Conservation (phyloP, 257 asterid species). For the Solanum piurae region DNA sequence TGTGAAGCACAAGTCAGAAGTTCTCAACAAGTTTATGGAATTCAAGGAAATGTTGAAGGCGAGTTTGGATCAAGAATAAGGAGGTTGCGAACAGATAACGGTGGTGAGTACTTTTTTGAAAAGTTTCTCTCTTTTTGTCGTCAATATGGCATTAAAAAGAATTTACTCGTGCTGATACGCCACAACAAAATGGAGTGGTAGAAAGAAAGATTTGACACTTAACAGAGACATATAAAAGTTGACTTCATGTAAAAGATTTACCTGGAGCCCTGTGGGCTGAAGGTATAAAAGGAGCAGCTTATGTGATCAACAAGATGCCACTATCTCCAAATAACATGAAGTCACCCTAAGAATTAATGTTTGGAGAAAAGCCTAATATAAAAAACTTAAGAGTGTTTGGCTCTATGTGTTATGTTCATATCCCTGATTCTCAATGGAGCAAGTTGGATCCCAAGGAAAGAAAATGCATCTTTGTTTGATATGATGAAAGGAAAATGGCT, state of each 20-base stretch:
- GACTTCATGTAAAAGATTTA: not conserved
- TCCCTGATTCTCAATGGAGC: not conserved
- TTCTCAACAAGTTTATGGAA: no score
- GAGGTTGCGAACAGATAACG: not conserved
- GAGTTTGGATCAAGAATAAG: not conserved
- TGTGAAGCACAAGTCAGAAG: not conserved
- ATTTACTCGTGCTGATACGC: not conserved
- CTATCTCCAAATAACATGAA: not conserved
- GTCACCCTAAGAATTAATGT: not conserved
- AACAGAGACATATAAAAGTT: not conserved
- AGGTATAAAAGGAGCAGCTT: not conserved
- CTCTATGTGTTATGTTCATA: not conserved
- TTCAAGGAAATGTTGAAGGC: not conserved
- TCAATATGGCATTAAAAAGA: no score
- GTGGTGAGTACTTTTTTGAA: not conserved
- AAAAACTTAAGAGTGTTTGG: not conserved
- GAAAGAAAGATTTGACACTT: not conserved
- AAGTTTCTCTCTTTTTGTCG: not conserved
- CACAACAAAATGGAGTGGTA: not conserved
- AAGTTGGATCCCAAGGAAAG: no score
- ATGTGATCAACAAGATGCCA: not conserved
- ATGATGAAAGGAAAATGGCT: no score
- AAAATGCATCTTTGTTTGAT: no score
- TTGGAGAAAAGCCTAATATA: not conserved
- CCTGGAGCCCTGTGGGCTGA: not conserved